A percentile compares a stretch with the other conserved stretches of the same genome.
These are phyloP conservation scores for Euphrasia arctica DNA, from an alignment of 305 asterid species.

Conservation along the genomic window DNA sequence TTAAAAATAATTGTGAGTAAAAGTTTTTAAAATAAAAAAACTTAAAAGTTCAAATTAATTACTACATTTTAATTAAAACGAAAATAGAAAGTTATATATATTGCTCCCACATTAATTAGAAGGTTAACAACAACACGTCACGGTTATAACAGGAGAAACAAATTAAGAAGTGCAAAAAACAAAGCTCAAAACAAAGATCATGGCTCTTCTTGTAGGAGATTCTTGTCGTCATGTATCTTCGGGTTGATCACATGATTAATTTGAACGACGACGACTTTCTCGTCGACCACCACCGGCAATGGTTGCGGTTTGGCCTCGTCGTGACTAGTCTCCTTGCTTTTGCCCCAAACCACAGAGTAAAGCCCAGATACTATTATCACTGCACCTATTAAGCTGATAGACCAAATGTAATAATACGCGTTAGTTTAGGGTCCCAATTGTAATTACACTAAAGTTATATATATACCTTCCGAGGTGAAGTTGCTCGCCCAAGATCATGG, in stretches of 20 bases:
- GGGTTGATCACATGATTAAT: conserved; percentile 15
- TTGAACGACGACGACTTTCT: conserved; percentile 20
- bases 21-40: too few species aligned
- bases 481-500: conserved; percentile 65
- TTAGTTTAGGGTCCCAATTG: background rate
- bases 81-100: too few species aligned
- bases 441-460: background rate
- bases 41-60: too few species aligned
- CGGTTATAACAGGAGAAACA: background rate
- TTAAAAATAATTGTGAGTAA: too few species aligned
- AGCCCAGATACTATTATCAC: conserved; percentile 68
- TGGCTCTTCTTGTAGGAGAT: conserved; percentile 27
- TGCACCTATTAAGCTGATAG: conserved; percentile 78
- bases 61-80: too few species aligned
- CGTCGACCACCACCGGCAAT: conserved; percentile 35
- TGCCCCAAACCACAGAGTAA: conserved; percentile 90
- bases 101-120: too few species aligned
- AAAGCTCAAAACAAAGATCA: conserved; percentile 19
- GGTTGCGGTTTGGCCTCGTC: conserved; percentile 32
- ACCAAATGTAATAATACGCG: background rate
- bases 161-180: background rate
- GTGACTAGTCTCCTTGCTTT: conserved; percentile 48
- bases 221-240: conserved; percentile 15
- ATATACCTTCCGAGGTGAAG: conserved; percentile 82
- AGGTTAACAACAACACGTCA: too few species aligned